phyloP scores from a whole-genome alignment of 2,329 filamentous ascomycete genomes.

The Arthrobotrys pseudoclavata region DNA sequence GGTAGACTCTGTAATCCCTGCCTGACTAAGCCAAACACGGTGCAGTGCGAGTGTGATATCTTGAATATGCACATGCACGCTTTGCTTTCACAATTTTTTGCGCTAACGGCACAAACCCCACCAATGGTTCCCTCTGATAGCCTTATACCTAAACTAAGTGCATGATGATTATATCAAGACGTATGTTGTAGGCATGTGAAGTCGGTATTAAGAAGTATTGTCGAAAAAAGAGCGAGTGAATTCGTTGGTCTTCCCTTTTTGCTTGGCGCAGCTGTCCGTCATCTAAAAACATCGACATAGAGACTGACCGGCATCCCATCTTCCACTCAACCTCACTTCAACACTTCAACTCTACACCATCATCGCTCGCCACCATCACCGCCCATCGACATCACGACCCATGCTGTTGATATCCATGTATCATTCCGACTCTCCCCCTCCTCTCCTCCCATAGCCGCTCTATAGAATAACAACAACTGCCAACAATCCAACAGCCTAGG shows the following conservation, averaged over 20 bases:
- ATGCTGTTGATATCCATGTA: conserved; percentile 12
- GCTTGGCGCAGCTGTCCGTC: conserved; percentile 15
- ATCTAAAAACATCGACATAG: conserved; percentile 20
- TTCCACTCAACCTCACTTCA: conserved; percentile 10
- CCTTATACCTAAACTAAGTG: not conserved
- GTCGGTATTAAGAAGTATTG: not conserved
- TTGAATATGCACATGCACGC: conserved; percentile 29
- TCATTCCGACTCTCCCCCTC: conserved; percentile 6
- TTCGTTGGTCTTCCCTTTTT: not conserved
- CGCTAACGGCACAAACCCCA: conserved; percentile 8
- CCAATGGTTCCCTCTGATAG: not conserved
- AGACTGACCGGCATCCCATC: not conserved
- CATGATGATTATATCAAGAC: not conserved
- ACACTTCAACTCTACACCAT: conserved; percentile 1
- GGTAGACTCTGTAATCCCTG: conserved; percentile 9
- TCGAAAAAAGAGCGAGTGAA: not conserved
- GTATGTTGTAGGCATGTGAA: conserved; percentile 1
- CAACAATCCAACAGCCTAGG: conserved; percentile 7
- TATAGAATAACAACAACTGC: not conserved
- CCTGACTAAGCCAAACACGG: not conserved
- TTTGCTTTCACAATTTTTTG: conserved; percentile 30
- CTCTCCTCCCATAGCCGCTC: conserved; percentile 20
- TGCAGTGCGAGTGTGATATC: conserved; percentile 2
- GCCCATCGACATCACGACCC: not conserved
- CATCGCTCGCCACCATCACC: not conserved